These are phyloP conservation scores for Fusarium nodosum DNA, from an alignment of 2,329 filamentous ascomycete genomes.

Conservation along the genomic window DNA sequence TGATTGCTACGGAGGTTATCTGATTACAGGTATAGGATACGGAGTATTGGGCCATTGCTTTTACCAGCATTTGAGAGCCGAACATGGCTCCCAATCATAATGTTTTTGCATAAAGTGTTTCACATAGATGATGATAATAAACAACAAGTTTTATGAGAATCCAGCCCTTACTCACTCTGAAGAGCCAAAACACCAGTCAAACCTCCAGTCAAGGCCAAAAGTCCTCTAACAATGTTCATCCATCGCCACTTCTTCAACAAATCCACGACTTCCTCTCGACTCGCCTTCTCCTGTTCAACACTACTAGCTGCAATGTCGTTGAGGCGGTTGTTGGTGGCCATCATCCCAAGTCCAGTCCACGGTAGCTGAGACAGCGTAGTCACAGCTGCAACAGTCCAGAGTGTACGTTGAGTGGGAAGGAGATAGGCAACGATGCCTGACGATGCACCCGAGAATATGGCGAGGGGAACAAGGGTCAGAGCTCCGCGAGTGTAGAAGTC, in stretches of 20 bases:
- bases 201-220: slow-evolving; percentile 34
- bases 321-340: slow-evolving; percentile 35
- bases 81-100: not conserved
- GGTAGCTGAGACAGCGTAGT: slow-evolving; percentile 33
- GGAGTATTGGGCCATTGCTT: slow-evolving; percentile 8
- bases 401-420: slow-evolving; percentile 28
- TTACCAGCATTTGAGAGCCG: slow-evolving; percentile 14
- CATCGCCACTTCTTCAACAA: slow-evolving; percentile 39
- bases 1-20: not conserved
- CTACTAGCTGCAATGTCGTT: slow-evolving; percentile 28
- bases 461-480: slow-evolving; percentile 24
- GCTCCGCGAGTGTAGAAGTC: slow-evolving; percentile 37
- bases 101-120: not conserved
- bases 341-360: slow-evolving; percentile 40
- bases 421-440: slow-evolving; percentile 36
- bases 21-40: not conserved
- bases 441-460: slow-evolving; percentile 28
- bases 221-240: slow-evolving; percentile 40
- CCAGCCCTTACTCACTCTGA: slow-evolving; percentile 4
- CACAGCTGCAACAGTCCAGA: slow-evolving; percentile 29
- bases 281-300: slow-evolving; percentile 27
- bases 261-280: slow-evolving; percentile 23
- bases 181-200: slow-evolving; percentile 34
- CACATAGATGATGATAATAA: not conserved
- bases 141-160: not conserved